Evolutionary conservation across 257 asterid genomes (phyloP).

Genomic region (Solanum appendiculatum): DNA sequence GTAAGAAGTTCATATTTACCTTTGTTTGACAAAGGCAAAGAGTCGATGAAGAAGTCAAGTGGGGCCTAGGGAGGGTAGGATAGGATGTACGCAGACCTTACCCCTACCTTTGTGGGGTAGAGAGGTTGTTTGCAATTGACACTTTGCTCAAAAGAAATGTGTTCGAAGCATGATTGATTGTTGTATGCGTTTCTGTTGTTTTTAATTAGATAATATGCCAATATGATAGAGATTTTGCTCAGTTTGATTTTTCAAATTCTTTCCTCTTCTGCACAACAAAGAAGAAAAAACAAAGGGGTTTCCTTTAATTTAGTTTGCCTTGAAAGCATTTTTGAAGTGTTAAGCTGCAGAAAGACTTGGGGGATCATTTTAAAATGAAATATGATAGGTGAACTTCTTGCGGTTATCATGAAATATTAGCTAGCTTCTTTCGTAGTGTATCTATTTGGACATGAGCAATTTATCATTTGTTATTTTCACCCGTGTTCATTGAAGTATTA

Average conservation of each 20-base stretch:
- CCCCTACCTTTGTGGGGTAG: not conserved
- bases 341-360: not conserved
- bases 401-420: not conserved
- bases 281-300: not conserved
- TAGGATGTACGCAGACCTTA: not conserved
- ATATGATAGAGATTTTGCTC: not conserved
- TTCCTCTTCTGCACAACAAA: not conserved
- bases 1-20: not conserved
- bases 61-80: not conserved
- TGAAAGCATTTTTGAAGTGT: not conserved
- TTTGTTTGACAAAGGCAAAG: not conserved
- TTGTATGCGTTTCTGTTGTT: not conserved
- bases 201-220: not conserved
- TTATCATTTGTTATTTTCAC: not conserved
- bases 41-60: not conserved
- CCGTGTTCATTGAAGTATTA: not conserved
- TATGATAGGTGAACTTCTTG: not conserved
- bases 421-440: not conserved
- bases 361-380: not conserved
- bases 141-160: not conserved
- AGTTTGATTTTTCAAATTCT: not conserved
- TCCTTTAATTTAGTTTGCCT: not conserved
- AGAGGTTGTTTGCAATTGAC: not conserved
- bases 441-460: not conserved
- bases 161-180: not conserved